Percentiles rank a stretch among this genome's conserved stretches.
These are phyloP conservation scores for Cytospora leucostoma DNA, from an alignment of 2,329 filamentous ascomycete species.

Conservation along the genomic window DNA sequence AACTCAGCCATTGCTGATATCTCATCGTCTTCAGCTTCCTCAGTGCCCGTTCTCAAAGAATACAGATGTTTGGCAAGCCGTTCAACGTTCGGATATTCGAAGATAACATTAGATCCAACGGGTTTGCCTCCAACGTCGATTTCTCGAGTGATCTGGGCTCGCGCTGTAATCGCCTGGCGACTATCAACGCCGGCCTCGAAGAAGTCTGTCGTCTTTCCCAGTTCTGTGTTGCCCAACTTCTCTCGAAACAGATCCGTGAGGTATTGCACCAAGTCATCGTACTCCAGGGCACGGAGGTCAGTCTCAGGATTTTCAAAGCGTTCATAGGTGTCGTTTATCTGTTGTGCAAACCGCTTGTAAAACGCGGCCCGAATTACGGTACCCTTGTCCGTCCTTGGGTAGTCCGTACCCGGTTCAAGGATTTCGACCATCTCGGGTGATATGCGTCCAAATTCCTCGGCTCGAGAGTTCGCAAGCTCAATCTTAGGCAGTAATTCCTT, in stretches of 20 bases:
- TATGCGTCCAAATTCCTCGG: slow-evolving; percentile 55
- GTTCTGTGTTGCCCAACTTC: slow-evolving; percentile 27
- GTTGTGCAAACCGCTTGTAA: slow-evolving; percentile 48
- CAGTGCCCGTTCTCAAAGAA: slow-evolving; percentile 30
- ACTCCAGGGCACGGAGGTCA: neutral
- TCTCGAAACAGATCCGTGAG: slow-evolving; percentile 31
- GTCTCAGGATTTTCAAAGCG: slow-evolving; percentile 29
- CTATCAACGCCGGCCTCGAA: slow-evolving; percentile 36
- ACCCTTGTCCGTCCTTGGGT: slow-evolving; percentile 55
- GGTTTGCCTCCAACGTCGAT: slow-evolving; percentile 31
- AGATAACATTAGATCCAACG: slow-evolving; percentile 35
- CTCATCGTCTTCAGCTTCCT: slow-evolving; percentile 32
- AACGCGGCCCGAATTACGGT: slow-evolving; percentile 56
- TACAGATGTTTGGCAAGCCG: slow-evolving; percentile 32
- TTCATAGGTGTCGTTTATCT: slow-evolving; percentile 50
- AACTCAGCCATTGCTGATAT: slow-evolving; percentile 37
- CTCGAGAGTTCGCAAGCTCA: slow-evolving; percentile 50
- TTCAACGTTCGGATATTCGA: slow-evolving; percentile 35
- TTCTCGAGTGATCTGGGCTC: slow-evolving; percentile 32
- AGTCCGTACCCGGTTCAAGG: slow-evolving; percentile 46
- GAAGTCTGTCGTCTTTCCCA: slow-evolving; percentile 32
- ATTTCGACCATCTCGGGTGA: slow-evolving; percentile 55
- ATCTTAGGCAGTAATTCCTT: slow-evolving; percentile 52
- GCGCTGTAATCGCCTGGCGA: slow-evolving; percentile 33
- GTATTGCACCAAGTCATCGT: slow-evolving; percentile 21